Evolutionary conservation across 2,329 filamentous ascomycete genomes (phyloP).

Genomic region (Cladosporium cucumerinum): DNA sequence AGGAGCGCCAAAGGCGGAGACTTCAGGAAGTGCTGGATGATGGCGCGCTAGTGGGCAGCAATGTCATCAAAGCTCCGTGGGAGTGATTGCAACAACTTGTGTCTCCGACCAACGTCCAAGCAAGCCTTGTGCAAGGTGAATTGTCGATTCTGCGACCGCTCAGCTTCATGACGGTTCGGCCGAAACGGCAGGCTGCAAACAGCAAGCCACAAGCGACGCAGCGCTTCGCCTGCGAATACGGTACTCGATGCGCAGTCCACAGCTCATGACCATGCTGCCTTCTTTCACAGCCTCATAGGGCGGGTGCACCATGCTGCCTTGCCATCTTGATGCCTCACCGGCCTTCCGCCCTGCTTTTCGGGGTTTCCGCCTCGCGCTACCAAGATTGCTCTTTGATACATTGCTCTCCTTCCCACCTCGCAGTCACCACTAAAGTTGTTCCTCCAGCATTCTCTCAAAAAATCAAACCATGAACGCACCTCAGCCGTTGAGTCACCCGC

Average conservation of each 20-base stretch:
- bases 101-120: not conserved
- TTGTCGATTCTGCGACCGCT: not conserved
- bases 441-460: not conserved
- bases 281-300: not conserved
- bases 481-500: not conserved
- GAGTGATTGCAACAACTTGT: not conserved
- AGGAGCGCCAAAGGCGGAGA: conserved; percentile 31
- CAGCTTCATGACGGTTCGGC: not conserved
- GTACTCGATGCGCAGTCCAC: not conserved
- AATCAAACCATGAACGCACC: not conserved
- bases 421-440: not conserved
- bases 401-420: not conserved
- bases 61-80: conserved; percentile 23
- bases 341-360: too few species aligned
- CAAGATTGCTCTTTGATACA: not conserved
- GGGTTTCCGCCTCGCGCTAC: not conserved
- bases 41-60: conserved; percentile 37
- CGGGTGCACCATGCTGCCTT: too few species aligned
- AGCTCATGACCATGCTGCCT: not conserved
- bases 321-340: not conserved
- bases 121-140: not conserved
- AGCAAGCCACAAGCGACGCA: not conserved
- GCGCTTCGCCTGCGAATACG: not conserved
- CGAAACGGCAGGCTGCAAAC: not conserved
- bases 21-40: conserved; percentile 43